Evolutionary conservation across 2,329 filamentous ascomycete species (phyloP).

Genomic region (Bipolaris bicolor): DNA sequence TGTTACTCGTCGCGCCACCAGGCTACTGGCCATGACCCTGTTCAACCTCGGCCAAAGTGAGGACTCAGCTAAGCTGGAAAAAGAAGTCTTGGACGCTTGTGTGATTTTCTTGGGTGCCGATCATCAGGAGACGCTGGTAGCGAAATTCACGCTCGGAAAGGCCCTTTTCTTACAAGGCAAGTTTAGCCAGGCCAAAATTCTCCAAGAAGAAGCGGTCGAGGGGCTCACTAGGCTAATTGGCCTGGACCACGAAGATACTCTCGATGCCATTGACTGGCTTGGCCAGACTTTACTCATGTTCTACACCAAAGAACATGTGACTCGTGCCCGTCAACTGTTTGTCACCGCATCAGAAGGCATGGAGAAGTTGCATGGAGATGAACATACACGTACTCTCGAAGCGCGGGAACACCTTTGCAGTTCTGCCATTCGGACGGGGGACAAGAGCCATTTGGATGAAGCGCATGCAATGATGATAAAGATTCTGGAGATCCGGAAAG

Average conservation of each 20-base stretch:
- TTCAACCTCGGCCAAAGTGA: conserved; percentile 24
- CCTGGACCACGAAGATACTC: conserved; percentile 22
- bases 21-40: conserved; percentile 29
- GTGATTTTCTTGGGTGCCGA: conserved; percentile 21
- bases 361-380: conserved; percentile 7
- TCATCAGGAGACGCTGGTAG: conserved; percentile 18
- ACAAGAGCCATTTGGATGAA: conserved; percentile 1
- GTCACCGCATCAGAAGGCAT: conserved; percentile 12
- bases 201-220: conserved; percentile 13
- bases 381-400: conserved; percentile 15
- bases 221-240: conserved; percentile 24
- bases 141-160: conserved; percentile 27
- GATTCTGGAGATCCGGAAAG: conserved; percentile 21
- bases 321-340: conserved; percentile 9
- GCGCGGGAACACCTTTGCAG: conserved; percentile 10
- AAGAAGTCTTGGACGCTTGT: conserved; percentile 28
- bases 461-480: conserved; percentile 12
- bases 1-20: conserved; percentile 25
- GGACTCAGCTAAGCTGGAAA: conserved; percentile 31
- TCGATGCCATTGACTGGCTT: conserved; percentile 31
- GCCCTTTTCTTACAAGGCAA: conserved; percentile 27
- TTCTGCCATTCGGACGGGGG: background rate
- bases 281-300: conserved; percentile 14
- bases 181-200: conserved; percentile 18
- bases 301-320: conserved; percentile 3